Conservation (phyloP, 2,329 filamentous ascomycete species). For the Monosporascus ibericus region DNA sequence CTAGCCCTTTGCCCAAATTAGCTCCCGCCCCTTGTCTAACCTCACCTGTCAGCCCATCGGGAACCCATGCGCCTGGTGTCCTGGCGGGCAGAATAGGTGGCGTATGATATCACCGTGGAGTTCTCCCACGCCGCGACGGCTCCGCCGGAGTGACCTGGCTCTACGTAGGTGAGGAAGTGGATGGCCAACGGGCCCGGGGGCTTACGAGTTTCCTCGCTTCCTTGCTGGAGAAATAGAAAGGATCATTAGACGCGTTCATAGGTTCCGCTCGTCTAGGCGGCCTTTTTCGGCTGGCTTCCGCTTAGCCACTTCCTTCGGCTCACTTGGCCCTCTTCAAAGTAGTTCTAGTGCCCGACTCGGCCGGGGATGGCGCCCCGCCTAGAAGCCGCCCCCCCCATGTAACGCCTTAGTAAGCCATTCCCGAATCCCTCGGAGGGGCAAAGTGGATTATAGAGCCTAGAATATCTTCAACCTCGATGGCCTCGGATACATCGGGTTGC, state of each 20-base stretch:
- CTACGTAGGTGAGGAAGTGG: too few relatives aligned
- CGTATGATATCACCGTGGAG: too few relatives aligned
- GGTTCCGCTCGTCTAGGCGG: background rate
- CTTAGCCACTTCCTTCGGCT: background rate
- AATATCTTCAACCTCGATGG: too few relatives aligned
- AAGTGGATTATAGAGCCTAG: too few relatives aligned
- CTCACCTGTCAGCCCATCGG: background rate
- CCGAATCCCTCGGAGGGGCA: too few relatives aligned
- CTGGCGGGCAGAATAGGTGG: too few relatives aligned
- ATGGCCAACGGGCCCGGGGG: too few relatives aligned
- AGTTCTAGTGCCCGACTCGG: background rate
- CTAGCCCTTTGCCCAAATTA: background rate
- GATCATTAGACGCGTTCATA: background rate
- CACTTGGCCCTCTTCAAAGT: background rate
- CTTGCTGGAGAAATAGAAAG: background rate
- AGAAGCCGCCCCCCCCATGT: background rate
- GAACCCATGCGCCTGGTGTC: too few relatives aligned
- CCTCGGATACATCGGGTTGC: too few relatives aligned
- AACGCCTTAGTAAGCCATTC: too few relatives aligned
- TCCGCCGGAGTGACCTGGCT: too few relatives aligned
- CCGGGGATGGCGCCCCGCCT: background rate
- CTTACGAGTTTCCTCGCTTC: too few relatives aligned
- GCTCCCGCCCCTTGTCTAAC: background rate
- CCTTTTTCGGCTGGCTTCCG: background rate
- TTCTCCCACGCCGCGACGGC: constrained; percentile 1